A percentile compares a stretch with the other conserved stretches of the same genome.
phyloP scores from a whole-genome alignment of 129 eudicot genomes.

The Ambrosia artemisiifolia region DNA sequence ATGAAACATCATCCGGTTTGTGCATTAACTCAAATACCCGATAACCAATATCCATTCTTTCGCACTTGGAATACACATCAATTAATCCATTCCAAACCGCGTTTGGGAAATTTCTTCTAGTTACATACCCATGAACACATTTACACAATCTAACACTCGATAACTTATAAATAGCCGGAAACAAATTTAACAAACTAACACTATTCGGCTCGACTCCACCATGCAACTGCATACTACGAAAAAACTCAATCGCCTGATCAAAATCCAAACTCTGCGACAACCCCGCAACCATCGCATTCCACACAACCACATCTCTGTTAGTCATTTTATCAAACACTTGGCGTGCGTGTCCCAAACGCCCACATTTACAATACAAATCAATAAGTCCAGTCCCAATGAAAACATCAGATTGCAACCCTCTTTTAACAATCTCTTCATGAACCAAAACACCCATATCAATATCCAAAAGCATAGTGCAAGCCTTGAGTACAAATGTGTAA shows the following conservation, averaged over 20 bases:
- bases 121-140: slow-evolving; percentile 49
- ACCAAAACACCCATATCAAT: slow-evolving; percentile 40
- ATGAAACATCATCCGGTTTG: slow-evolving; percentile 53
- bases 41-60: slow-evolving; percentile 34
- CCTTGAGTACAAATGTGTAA: slow-evolving; percentile 61
- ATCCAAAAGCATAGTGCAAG: slow-evolving; percentile 54
- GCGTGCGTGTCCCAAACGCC: slow-evolving; percentile 40
- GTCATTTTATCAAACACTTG: slow-evolving; percentile 65
- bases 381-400: slow-evolving; percentile 60
- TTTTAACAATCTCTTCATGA: slow-evolving; percentile 40
- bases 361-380: slow-evolving; percentile 64
- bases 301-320: slow-evolving; percentile 50
- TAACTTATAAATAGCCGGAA: slow-evolving; percentile 52
- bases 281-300: slow-evolving; percentile 67
- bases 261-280: slow-evolving; percentile 42
- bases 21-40: slow-evolving; percentile 43
- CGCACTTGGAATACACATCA: slow-evolving; percentile 61
- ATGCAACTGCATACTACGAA: slow-evolving; percentile 39
- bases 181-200: slow-evolving; percentile 65
- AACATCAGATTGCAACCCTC: slow-evolving; percentile 49
- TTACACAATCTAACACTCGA: slow-evolving; percentile 41
- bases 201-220: slow-evolving; percentile 45
- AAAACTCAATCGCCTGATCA: slow-evolving; percentile 33
- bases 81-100: slow-evolving; percentile 56
- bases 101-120: slow-evolving; percentile 39